These are phyloP conservation scores for Bipolaris sorokiniana DNA, from an alignment of 2,329 filamentous ascomycete genomes.

Conservation along the genomic window DNA sequence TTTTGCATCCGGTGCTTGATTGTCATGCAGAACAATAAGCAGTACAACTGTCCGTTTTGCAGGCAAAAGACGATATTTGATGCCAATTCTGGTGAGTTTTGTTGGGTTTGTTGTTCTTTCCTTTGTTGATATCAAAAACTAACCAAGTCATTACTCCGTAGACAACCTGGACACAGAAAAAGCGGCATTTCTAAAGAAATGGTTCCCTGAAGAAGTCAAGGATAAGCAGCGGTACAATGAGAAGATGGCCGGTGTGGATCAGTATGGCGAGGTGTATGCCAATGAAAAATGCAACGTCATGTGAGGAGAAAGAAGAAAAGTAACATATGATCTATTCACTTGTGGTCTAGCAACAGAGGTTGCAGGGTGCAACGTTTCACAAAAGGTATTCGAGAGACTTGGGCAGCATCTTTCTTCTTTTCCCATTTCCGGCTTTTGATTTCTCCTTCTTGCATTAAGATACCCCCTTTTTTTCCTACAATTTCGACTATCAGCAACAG, in stretches of 20 bases:
- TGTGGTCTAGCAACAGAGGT: no score
- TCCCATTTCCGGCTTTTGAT: background rate
- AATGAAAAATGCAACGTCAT: slow-evolving; percentile 64
- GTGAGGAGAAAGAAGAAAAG: slow-evolving; percentile 43
- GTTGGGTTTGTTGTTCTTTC: slow-evolving; percentile 1
- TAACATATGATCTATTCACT: background rate
- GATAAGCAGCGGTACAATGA: slow-evolving; percentile 70
- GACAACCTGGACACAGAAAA: slow-evolving; percentile 74
- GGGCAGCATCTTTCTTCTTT: background rate
- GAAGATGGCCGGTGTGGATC: slow-evolving; percentile 73
- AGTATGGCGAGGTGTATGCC: slow-evolving; percentile 71
- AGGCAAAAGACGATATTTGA: slow-evolving; percentile 72
- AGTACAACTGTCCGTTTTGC: slow-evolving; percentile 77
- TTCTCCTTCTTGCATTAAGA: background rate
- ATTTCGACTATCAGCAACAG: background rate
- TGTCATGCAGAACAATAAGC: slow-evolving; percentile 73
- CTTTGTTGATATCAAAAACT: background rate
- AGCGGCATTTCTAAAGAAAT: slow-evolving; percentile 72
- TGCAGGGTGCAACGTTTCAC: no score
- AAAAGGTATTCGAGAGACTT: background rate
- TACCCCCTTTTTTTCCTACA: background rate
- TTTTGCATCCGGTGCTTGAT: slow-evolving; percentile 87
- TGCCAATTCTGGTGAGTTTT: slow-evolving; percentile 67
- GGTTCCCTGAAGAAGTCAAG: slow-evolving; percentile 77
- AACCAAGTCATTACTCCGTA: slow-evolving; percentile 31